Percentiles rank a stretch among this genome's conserved stretches.
These are phyloP conservation scores for Mallotus repandus DNA, from an alignment of 441 rosid species.

Conservation along the genomic window DNA sequence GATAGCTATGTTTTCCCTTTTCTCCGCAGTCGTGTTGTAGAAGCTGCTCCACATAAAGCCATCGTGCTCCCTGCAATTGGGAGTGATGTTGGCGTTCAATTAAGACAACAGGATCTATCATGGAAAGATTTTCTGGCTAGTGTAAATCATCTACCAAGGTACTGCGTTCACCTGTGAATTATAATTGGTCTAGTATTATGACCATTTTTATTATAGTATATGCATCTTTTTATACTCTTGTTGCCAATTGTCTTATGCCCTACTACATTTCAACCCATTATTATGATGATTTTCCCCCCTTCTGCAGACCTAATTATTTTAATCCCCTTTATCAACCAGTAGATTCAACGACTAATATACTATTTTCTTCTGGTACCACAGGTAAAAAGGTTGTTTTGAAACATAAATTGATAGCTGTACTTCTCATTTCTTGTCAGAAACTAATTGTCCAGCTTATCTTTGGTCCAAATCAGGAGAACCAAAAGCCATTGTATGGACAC, in stretches of 20 bases:
- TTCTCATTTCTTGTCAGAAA: neutral
- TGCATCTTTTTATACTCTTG: neutral
- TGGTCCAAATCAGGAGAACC: constrained; percentile 63
- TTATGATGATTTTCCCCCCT: constrained; percentile 16
- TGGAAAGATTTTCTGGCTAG: constrained; percentile 67
- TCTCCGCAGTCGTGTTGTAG: constrained; percentile 64
- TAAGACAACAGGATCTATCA: constrained; percentile 67
- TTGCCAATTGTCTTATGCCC: neutral
- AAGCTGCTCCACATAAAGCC: constrained; percentile 65
- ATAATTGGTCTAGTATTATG: neutral
- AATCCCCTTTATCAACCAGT: constrained; percentile 49
- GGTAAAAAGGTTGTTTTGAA: constrained; percentile 33
- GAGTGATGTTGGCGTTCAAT: constrained; percentile 36
- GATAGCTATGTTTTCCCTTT: neutral
- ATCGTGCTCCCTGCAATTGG: constrained; percentile 75
- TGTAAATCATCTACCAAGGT: constrained; percentile 49
- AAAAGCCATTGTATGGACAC: constrained; percentile 94
- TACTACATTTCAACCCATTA: neutral
- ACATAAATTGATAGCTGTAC: neutral
- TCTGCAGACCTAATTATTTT: constrained; percentile 43
- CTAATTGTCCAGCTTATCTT: constrained; percentile 13
- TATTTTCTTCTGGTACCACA: constrained; percentile 91
- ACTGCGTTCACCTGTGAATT: constrained; percentile 17
- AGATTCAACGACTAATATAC: constrained; percentile 64
- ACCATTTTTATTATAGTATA: too few relatives aligned